These are phyloP conservation scores for Trametes pubescens DNA, from an alignment of 1,284 basidiomycete species.

Conservation along the genomic window DNA sequence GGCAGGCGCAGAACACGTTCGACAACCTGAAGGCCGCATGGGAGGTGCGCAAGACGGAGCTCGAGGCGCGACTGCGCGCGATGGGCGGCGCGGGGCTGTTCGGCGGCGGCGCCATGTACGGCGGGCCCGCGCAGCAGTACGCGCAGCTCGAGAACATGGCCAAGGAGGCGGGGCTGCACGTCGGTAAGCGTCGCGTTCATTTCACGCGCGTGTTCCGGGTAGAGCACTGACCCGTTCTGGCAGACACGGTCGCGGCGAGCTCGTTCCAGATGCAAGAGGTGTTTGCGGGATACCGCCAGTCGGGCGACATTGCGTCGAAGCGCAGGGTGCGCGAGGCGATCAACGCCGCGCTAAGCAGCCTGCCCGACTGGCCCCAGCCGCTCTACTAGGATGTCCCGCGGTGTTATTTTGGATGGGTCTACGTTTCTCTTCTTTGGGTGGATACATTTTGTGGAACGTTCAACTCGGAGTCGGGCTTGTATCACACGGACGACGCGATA, in stretches of 20 bases:
- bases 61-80: constrained; percentile 42
- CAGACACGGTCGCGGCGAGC: constrained; percentile 48
- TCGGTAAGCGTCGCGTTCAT: constrained; percentile 37
- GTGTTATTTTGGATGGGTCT: no score
- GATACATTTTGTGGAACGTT: no score
- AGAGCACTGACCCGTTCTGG: not conserved
- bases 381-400: constrained; percentile 8
- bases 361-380: constrained; percentile 49
- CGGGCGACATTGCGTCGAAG: constrained; percentile 48
- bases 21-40: constrained; percentile 47
- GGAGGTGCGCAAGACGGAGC: constrained; percentile 42
- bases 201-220: not conserved
- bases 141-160: constrained; percentile 43
- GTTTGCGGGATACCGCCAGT: constrained; percentile 47
- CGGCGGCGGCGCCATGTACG: constrained; percentile 38
- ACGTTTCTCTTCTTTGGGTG: no score
- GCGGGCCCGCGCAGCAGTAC: constrained; percentile 43
- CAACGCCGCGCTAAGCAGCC: constrained; percentile 47
- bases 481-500: no score
- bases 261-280: constrained; percentile 50
- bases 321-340: constrained; percentile 50
- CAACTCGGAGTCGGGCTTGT: no score
- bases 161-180: constrained; percentile 45
- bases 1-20: constrained; percentile 44
- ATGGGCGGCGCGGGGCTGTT: constrained; percentile 44